A percentile compares a stretch with the other conserved stretches of the same genome.
Evolutionary conservation across 2,329 filamentous ascomycete genomes (phyloP).

Genomic region (Alternaria dauci): DNA sequence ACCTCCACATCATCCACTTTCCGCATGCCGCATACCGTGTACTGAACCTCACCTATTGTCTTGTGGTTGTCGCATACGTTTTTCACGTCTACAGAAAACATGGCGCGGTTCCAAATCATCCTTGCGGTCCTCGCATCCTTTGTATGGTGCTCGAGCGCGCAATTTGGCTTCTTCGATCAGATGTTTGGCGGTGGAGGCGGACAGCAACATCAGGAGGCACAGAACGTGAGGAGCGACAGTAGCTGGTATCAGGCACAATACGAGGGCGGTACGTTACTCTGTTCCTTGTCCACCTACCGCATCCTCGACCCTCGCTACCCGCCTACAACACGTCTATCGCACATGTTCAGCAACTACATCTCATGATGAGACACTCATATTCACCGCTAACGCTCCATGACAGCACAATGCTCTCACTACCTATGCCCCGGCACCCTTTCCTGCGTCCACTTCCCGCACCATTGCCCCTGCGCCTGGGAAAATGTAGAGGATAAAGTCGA

Average conservation of each 20-base stretch:
- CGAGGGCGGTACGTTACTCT: constrained; percentile 64
- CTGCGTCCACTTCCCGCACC: constrained; percentile 95
- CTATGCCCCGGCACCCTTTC: constrained; percentile 93
- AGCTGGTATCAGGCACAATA: constrained; percentile 78
- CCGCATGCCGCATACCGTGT: constrained; percentile 18
- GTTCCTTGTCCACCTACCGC: background rate
- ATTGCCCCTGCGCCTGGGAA: constrained; percentile 89
- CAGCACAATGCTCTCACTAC: constrained; percentile 90
- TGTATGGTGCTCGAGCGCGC: constrained; percentile 71
- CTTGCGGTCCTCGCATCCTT: constrained; percentile 57
- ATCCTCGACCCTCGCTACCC: background rate
- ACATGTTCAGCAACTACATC: background rate
- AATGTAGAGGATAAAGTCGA: constrained; percentile 71
- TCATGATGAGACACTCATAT: background rate
- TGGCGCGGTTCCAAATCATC: constrained; percentile 48
- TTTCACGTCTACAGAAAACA: background rate
- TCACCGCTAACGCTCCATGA: constrained; percentile 10
- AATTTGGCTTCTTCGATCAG: constrained; percentile 98
- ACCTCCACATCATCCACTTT: constrained; percentile 29
- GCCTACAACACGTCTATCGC: background rate
- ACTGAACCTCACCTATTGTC: background rate
- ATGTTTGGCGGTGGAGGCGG: constrained; percentile 81
- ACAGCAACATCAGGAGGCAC: constrained; percentile 65
- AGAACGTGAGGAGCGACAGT: constrained; percentile 87
- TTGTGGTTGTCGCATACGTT: background rate